These are phyloP conservation scores for Vigna unguiculata DNA, from an alignment of 306 rosid species.

Conservation along the genomic window DNA sequence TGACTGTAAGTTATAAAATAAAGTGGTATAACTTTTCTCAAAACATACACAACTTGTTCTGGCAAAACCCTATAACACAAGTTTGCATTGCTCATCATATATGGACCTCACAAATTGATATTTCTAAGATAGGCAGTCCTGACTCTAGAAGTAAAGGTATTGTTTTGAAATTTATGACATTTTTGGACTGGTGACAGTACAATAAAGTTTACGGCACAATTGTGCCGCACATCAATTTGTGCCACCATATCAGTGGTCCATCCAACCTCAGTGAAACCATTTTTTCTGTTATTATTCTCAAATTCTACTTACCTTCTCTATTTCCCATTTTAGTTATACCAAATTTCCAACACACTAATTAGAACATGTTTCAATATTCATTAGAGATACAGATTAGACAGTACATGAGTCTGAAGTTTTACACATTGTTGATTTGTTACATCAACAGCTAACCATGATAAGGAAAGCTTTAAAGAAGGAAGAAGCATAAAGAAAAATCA, in stretches of 20 bases:
- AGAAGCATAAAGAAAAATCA: constrained; percentile 5
- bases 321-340: background rate
- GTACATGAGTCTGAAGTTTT: constrained; percentile 11
- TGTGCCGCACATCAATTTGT: constrained; percentile 16
- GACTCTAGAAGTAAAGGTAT: constrained; percentile 12
- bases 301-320: constrained; percentile 20
- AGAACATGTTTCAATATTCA: constrained; percentile 2
- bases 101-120: constrained; percentile 11
- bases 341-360: constrained; percentile 2
- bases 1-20: background rate
- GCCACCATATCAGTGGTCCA: background rate
- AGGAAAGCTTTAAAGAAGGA: background rate
- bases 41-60: constrained; percentile 20
- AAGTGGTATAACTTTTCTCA: background rate
- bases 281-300: constrained; percentile 15
- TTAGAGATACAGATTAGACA: constrained; percentile 4
- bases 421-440: background rate
- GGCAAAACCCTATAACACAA: background rate
- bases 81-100: background rate
- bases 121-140: background rate
- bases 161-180: background rate
- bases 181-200: background rate
- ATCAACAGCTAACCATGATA: background rate
- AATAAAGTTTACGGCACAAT: background rate
- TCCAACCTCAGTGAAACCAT: background rate